Base-by-base conservation (phyloP, 23 red algal genomes). In the Gracilaria gracilis region DNA sequence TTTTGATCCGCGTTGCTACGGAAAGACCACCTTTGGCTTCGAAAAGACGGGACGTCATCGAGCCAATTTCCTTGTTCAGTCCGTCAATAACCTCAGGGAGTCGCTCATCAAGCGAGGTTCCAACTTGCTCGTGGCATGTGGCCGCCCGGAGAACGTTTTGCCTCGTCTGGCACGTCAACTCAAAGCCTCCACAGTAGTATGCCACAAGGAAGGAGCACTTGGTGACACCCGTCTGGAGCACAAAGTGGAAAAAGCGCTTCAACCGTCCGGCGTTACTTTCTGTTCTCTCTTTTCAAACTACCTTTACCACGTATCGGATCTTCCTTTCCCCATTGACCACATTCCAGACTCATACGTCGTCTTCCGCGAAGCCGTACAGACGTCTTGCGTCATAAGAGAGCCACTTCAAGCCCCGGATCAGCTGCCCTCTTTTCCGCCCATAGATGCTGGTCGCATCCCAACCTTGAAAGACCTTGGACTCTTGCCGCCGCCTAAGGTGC, bases 1-100 rank as follows among this genome's bases (percentile, higher is more conserved):
- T 78, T 99, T 99, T 81, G 97, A 99, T 49, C 94, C 93, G 5
- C 86, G 97, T 39, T 89, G 87, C 46, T 98, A 95, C 67, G 93
- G 93, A 48, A 95, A 95, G 80, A 95, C 93, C 37, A 83, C 74
- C 13, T 99, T 95, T 85, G 97, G 97, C 31, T 99, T 99, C 44
- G 94, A 95, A 72, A 95, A 95, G 61, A 99, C 97, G 42, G 94
- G 94, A 35, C 70, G 94, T 17, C 86, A 96, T 36, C 93, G 97
- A 35, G 94, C 93, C 23, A 93, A 88, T 57, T 99, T 99, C 73
- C 73, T 99, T 11, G 72, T 99, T 62, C 89, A 99, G 61, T 78
- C 83, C 32, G 91, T 99, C 7, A 62, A 67, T 20, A 86, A 91
- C 53, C 83, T 99, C 38, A 90, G 94, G 8, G 39, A 75, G 32